Evolutionary conservation across 352 stramenopile genomes (phyloP), one percentile per base, ranked within the genome.

Genomic region (Globisporangium alternatum): DNA sequence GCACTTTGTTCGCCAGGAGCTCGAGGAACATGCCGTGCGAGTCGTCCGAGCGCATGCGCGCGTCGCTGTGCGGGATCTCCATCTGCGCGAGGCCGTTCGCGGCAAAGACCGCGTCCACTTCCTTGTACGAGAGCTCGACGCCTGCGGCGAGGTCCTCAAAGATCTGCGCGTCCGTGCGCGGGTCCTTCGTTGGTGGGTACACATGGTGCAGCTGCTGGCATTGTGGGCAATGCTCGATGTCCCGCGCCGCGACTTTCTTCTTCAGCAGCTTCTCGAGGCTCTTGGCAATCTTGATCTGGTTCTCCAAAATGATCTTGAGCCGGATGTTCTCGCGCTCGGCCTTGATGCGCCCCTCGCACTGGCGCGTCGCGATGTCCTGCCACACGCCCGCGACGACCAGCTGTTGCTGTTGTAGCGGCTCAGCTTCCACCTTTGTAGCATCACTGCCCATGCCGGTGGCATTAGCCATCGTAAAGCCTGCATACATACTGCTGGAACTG

Each of bases 251-350:
- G 15, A 71, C 56, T 7, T 56, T 66, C 13, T 72, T 71, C 33
- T 83, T 65, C 30, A 85, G 53, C 33, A 81, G 22, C 35, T 80
- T 80, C 35, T 77, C 72, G 28, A 85, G 72, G 65, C 70, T 81
- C 52, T 76, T 79, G 33, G 73, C 78, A 49, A 88, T 72, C 68
- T 87, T 86, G 66, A 90, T 76, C 52, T 90, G 81, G 21, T 71
- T 79, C 53, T 88, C 78, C 43, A 90, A 65, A 44, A 85, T 70
- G 8, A 70, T 58, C 57, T 80, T 80, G 5, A 90, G 69, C 5
- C 77, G 69, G 21, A 76, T 71, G 56, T 90, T 90, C 64, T 90
- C 81, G 25, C 75, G 60, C 59, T 88, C 77, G 1, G 75, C 65
- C 53, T 88, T 79, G 37, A 80, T 67, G 59, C 73, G 67, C 52